Evolutionary conservation across 2,329 filamentous ascomycete genomes (phyloP), one percentile per base, ranked within the genome.

Genomic region (Scopulariopsis brevicaulis): DNA sequence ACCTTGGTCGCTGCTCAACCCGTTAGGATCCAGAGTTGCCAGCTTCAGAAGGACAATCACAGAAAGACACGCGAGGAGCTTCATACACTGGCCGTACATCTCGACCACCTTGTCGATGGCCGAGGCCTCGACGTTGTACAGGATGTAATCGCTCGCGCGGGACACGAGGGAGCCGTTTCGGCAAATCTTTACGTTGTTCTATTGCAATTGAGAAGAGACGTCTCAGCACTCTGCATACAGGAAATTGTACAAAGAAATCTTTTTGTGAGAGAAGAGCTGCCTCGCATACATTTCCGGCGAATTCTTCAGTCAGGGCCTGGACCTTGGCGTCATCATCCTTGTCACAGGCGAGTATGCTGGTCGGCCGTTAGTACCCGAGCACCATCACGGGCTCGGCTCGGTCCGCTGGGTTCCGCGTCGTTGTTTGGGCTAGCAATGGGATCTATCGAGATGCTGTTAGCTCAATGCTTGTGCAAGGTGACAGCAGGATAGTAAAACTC

Each of bases 61-160:
- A 32, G 25, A 34, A 20, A 11, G n/a, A 22, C 12, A n/a, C 24
- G 34, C 32, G n/a, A 22, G 53, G 24, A 22, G 25, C 6, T 52
- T 65, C 68, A 62, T 90, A 96, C 91, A 96, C 65, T 93, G 93
- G 63, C 92, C 94, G 72, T 90, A 99, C 66, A 87, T 79, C 62
- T 86, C 87, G 67, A 96, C 94, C 65, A 96, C 89, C 64, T 81
- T 82, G 69, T 90, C 88, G 71, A 99, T 96, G 63, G 86, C 83
- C 66, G 91, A 90, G 61, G 94, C 94, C 74, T 97, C 93, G 72
- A 99, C 94, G 73, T 89, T 96, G 81, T 99, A 99, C 70, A 99
- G 91, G 75, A 96, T 96, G 73, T 92, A 97, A 80, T 97, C 93
- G 85, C 92, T 96, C 73, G 86, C 85, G 74, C 94, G 86, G 65